Percentiles rank a stretch among this genome's conserved stretches.
These are phyloP conservation scores for Magnusiomyces suaveolens DNA, from an alignment of 1,139 yeast species.

Conservation along the genomic window DNA sequence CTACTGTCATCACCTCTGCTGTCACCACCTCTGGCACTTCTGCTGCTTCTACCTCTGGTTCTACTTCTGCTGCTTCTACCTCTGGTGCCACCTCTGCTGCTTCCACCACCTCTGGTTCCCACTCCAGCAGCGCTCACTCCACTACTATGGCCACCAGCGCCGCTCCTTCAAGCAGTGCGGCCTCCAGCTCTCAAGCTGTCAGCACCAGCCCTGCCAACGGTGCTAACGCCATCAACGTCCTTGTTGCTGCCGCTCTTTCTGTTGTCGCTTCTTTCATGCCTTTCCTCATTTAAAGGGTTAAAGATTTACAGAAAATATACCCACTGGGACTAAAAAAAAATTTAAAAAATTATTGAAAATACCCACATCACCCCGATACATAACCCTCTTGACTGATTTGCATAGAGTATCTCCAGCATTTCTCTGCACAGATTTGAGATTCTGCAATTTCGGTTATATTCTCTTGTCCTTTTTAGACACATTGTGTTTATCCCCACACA, in stretches of 20 bases:
- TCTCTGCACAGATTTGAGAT: no score
- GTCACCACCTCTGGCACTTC: conserved; percentile 16
- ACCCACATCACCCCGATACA: no score
- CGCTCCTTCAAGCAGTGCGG: no score
- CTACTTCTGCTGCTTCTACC: conserved; percentile 12
- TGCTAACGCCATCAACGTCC: background rate
- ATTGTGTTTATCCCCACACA: no score
- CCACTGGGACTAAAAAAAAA: no score
- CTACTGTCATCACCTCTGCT: conserved; percentile 16
- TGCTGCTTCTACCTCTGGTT: conserved; percentile 4
- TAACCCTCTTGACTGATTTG: no score
- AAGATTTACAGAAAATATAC: no score
- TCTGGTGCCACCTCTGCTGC: conserved; percentile 11
- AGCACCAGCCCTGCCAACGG: background rate
- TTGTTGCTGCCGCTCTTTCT: background rate
- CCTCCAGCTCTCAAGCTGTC: no score
- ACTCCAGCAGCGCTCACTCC: background rate
- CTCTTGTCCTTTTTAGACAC: no score
- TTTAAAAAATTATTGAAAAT: no score
- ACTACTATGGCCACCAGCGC: conserved; percentile 6
- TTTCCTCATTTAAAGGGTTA: background rate
- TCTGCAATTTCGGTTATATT: no score
- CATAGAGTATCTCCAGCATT: no score
- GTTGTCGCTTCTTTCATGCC: background rate
- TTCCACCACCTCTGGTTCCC: conserved; percentile 13